Percentiles rank a stretch among this genome's conserved stretches.
These are phyloP conservation scores for Hortiboletus flavorubellus DNA, from an alignment of 768 basidiomycete genomes.

Conservation along the genomic window DNA sequence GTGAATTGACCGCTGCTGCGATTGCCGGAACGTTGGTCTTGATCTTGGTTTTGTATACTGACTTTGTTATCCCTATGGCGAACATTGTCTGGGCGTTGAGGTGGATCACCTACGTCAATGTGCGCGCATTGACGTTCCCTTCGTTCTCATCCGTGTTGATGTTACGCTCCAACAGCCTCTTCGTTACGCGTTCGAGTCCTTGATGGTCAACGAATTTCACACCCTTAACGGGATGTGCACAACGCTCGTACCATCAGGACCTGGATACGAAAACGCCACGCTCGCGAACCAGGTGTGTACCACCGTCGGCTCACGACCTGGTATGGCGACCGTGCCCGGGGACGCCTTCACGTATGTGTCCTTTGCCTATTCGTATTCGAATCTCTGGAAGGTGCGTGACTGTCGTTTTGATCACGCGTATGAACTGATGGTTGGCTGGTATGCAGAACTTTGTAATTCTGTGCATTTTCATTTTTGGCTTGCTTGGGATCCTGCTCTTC, in stretches of 20 bases:
- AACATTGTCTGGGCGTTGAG: constrained; percentile 11
- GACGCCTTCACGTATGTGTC: constrained; percentile 36
- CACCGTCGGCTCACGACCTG: constrained; percentile 39
- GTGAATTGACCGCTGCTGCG: constrained; percentile 47
- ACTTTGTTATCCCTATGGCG: constrained; percentile 32
- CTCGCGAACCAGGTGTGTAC: constrained; percentile 43
- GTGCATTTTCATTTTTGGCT: constrained; percentile 40
- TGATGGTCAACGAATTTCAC: constrained; percentile 50
- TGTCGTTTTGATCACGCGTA: not conserved
- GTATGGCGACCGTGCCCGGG: constrained; percentile 40
- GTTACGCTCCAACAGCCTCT: constrained; percentile 29
- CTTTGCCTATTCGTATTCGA: constrained; percentile 24
- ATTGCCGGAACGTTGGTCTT: constrained; percentile 34
- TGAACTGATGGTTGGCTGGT: not conserved
- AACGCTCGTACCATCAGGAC: constrained; percentile 31
- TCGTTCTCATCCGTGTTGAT: constrained; percentile 29
- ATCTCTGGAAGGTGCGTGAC: constrained; percentile 39
- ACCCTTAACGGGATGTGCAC: constrained; percentile 35
- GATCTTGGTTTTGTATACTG: constrained; percentile 42
- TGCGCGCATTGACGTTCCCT: constrained; percentile 33
- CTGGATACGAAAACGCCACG: constrained; percentile 32
- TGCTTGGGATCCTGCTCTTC: constrained; percentile 35
- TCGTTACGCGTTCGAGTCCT: constrained; percentile 23
- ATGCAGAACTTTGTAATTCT: constrained; percentile 42
- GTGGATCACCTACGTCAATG: constrained; percentile 21